phyloP scores from a whole-genome alignment of 768 basidiomycete species.

The Suillus decipiens region DNA sequence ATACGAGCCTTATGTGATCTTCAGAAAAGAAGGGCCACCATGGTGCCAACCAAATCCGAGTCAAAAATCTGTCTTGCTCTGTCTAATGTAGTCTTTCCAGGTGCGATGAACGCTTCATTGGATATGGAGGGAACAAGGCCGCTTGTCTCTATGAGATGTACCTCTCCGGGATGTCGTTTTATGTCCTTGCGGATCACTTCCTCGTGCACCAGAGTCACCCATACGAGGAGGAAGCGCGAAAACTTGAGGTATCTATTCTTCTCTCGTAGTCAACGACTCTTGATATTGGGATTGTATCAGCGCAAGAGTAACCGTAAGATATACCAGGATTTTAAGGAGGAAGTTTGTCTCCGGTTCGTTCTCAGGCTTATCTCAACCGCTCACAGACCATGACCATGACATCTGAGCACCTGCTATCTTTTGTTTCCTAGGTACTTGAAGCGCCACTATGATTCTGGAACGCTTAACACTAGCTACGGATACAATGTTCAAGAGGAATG shows the following conservation, averaged over 20 bases:
- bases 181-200: slow-evolving; percentile 85
- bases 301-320: slow-evolving; percentile 75
- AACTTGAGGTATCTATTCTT: slow-evolving; percentile 55
- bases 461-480: slow-evolving; percentile 37
- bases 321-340: slow-evolving; percentile 78
- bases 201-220: slow-evolving; percentile 84
- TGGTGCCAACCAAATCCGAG: slow-evolving; percentile 49
- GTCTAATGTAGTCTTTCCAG: slow-evolving; percentile 36
- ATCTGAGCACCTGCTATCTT: slow-evolving; percentile 2
- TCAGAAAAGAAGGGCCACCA: slow-evolving; percentile 72
- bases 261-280: slow-evolving; percentile 4
- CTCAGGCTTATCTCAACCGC: not conserved
- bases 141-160: slow-evolving; percentile 93
- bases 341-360: slow-evolving; percentile 62
- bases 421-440: slow-evolving; percentile 56
- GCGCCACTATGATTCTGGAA: slow-evolving; percentile 51
- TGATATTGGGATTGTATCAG: slow-evolving; percentile 35
- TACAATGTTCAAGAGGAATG: slow-evolving; percentile 63
- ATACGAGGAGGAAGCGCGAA: slow-evolving; percentile 76
- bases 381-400: too few species aligned
- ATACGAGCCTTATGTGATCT: slow-evolving; percentile 89
- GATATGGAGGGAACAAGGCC: slow-evolving; percentile 92
- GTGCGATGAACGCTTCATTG: slow-evolving; percentile 88
- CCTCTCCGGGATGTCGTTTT: slow-evolving; percentile 79
- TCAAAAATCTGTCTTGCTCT: not conserved